Evolutionary conservation across 768 basidiomycete genomes (phyloP), one percentile per base, ranked within the genome.

Genomic region (Dioszegia crocea): DNA sequence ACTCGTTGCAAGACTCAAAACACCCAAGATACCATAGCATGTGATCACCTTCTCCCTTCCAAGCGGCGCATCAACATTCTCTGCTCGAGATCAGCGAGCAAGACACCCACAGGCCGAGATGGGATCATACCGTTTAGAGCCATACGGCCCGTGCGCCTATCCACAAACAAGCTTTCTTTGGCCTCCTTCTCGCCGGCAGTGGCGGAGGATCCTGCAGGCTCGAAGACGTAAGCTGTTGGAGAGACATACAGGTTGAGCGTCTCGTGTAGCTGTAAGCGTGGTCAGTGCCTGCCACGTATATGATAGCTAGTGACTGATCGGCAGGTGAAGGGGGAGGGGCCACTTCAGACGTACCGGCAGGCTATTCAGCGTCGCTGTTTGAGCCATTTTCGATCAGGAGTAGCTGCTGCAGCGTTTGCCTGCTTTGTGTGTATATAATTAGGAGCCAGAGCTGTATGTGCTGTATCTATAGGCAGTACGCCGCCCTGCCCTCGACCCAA

Each of bases 11-110:
- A 82, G 71, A 8, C 77, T 77, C 26, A 82, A 66, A 43, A 80
- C 72, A n/a, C 82, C 82, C 49, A 82, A 71, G 27, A 82, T 76
- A 39, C 81, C 82, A 66, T 78, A 80, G 38, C 79, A 77, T 10
- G 78, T 74, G 17, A 79, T 70, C 24, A 79, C 78, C 56, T 76
- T 74, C 49, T 79, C 78, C 8, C 65, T 59, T 0, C 72, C 70
- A 6, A 75, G 66, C 1, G 76, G 73, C 47, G 65, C 61, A n/a
- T 67, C 56, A 5, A 56, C 55, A 26, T 62, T 52, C 56, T 60
- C 56, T 61, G 41, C 5, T 6, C 6, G 12, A n/a, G 11, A n/a
- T 59, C 49, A 50, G 56, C 33, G 11, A n/a, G n/a, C n/a, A n/a
- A n/a, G n/a, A n/a, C n/a, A n/a, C n/a, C n/a, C n/a, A n/a, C n/a